A percentile compares a stretch with the other conserved stretches of the same genome.
phyloP scores from a whole-genome alignment of 2,329 filamentous ascomycete species.

The Cytospora leucostoma region DNA sequence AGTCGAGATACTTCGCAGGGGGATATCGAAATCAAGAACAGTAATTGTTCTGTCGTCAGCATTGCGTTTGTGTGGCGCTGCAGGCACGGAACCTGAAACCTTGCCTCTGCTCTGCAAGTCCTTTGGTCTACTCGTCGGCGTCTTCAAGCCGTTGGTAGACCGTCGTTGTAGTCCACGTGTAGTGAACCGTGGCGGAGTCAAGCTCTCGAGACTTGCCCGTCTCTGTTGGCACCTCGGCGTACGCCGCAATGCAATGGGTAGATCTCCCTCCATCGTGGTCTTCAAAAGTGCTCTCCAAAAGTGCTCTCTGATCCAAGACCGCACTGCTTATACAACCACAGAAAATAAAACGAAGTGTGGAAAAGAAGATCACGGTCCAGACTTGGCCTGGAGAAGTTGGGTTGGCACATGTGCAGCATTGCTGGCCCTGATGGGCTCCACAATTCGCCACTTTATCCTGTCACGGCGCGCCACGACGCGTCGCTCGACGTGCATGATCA shows the following conservation, averaged over 20 bases:
- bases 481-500: conserved; percentile 1
- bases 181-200: background rate
- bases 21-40: conserved; percentile 10
- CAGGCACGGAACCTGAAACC: background rate
- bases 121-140: background rate
- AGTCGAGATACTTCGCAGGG: background rate
- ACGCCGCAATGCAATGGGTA: conserved; percentile 20
- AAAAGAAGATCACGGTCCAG: background rate
- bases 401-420: background rate
- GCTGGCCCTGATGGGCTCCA: background rate
- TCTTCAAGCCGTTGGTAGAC: background rate
- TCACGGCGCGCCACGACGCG: background rate
- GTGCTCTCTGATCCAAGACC: background rate
- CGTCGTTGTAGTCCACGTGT: background rate
- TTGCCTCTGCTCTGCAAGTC: background rate
- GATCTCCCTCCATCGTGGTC: background rate
- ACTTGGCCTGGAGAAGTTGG: background rate
- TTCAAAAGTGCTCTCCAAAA: background rate
- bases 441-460: conserved; percentile 3
- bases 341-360: background rate
- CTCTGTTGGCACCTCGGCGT: conserved; percentile 10
- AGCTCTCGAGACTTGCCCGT: background rate
- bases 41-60: conserved; percentile 9
- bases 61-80: background rate
- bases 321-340: background rate